phyloP scores from a whole-genome alignment of 2,329 filamentous ascomycete species.

The Ampelomyces quisqualis region DNA sequence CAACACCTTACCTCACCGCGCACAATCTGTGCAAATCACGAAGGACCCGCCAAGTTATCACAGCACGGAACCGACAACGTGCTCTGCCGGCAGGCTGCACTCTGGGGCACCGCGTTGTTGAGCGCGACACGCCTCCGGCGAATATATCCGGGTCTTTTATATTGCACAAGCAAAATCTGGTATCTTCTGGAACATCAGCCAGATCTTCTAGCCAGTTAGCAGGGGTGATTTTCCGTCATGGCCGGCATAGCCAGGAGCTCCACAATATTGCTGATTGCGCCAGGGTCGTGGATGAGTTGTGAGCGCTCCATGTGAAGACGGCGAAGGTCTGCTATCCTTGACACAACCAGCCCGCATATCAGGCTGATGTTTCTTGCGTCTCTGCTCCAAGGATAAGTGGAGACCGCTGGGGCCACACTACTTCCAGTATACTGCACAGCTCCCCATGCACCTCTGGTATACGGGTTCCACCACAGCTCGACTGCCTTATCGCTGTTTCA shows the following conservation, averaged over 20 bases:
- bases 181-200: conserved; percentile 19
- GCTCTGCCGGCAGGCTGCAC: conserved; percentile 21
- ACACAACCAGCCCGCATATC: conserved; percentile 34
- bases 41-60: conserved; percentile 20
- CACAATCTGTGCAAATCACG: conserved; percentile 6
- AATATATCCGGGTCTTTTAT: conserved; percentile 23
- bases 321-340: conserved; percentile 22
- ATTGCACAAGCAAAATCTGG: conserved; percentile 18
- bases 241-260: conserved; percentile 9
- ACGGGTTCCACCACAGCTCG: conserved; percentile 22
- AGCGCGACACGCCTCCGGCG: conserved; percentile 16
- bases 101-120: conserved; percentile 20
- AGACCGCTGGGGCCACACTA: conserved; percentile 22
- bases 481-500: conserved; percentile 45
- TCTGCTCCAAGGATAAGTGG: conserved; percentile 24
- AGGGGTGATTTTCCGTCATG: conserved; percentile 10
- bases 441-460: conserved; percentile 19
- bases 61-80: conserved; percentile 29
- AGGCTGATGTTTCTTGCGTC: conserved; percentile 34
- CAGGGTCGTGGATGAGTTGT: conserved; percentile 15
- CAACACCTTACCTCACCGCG: conserved; percentile 8
- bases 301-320: conserved; percentile 15
- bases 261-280: conserved; percentile 16
- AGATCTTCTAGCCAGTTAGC: conserved; percentile 23
- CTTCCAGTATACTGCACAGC: conserved; percentile 27